These are phyloP conservation scores for Allium sativum DNA, from an alignment of 106 monocot genomes.

Conservation along the genomic window DNA sequence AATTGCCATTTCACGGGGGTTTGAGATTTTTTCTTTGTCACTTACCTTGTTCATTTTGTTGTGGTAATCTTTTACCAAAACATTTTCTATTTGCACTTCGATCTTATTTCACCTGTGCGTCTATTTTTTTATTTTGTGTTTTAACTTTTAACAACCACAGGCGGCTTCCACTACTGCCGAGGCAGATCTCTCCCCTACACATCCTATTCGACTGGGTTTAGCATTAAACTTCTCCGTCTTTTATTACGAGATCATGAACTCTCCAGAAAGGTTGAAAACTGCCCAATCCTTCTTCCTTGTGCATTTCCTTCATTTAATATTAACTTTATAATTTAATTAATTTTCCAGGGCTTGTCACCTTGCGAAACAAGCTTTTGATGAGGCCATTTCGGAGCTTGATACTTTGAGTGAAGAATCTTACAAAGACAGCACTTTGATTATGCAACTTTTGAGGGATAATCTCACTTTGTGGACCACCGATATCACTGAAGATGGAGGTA, in stretches of 20 bases:
- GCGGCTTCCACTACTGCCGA: slow-evolving; percentile 21
- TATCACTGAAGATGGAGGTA: slow-evolving; percentile 34
- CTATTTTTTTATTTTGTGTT: background rate
- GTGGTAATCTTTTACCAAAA: background rate
- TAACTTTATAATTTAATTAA: background rate
- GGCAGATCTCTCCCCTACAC: slow-evolving; percentile 29
- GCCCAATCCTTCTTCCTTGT: background rate
- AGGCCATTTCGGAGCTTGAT: slow-evolving; percentile 34
- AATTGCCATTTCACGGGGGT: background rate
- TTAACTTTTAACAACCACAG: slow-evolving; percentile 19
- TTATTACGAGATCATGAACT: slow-evolving; percentile 44
- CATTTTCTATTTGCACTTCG: background rate
- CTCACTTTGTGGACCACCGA: slow-evolving; percentile 38
- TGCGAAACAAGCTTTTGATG: slow-evolving; percentile 42
- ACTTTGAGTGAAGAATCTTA: slow-evolving; percentile 38
- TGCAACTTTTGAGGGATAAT: slow-evolving; percentile 46
- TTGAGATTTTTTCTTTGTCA: background rate
- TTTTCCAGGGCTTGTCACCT: slow-evolving; percentile 36
- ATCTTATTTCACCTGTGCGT: background rate
- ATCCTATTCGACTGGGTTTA: slow-evolving; percentile 35
- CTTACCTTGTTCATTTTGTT: background rate
- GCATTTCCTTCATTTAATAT: background rate
- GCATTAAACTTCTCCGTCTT: slow-evolving; percentile 39
- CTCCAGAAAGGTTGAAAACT: slow-evolving; percentile 22
- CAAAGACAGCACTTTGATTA: slow-evolving; percentile 41